Conservation (phyloP, 345 rosid species). For the Linum usitatissimum region DNA sequence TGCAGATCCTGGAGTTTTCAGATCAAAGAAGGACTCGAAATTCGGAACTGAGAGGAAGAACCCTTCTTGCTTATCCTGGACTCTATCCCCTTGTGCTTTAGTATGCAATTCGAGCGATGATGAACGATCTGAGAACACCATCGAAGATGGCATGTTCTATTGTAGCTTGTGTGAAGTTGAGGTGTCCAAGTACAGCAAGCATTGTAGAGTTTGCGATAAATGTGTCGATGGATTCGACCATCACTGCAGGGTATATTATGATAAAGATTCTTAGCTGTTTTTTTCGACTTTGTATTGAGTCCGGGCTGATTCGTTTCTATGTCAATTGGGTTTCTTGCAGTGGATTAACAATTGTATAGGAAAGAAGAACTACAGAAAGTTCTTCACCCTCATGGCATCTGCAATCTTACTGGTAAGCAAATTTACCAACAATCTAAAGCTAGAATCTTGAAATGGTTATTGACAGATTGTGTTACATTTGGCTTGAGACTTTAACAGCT, state of each 20-base stretch:
- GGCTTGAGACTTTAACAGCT: constrained; percentile 79
- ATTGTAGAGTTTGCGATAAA: constrained; percentile 95
- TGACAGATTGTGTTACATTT: constrained; percentile 36
- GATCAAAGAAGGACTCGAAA: constrained; percentile 43
- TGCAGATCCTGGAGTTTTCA: constrained; percentile 70
- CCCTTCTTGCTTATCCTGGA: constrained; percentile 33
- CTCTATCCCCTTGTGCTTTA: constrained; percentile 62
- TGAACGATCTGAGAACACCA: constrained; percentile 56
- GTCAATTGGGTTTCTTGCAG: constrained; percentile 23
- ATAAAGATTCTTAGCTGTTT: neutral
- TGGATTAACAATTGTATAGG: constrained; percentile 98
- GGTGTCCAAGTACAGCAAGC: constrained; percentile 98
- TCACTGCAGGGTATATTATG: constrained; percentile 75
- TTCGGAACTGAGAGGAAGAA: constrained; percentile 25
- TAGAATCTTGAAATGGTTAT: constrained; percentile 14
- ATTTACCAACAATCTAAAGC: too few relatives aligned
- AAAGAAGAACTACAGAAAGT: constrained; percentile 70
- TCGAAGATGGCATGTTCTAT: constrained; percentile 96
- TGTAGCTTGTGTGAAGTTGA: constrained; percentile 97
- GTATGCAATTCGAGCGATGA: constrained; percentile 33
- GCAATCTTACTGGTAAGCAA: constrained; percentile 78
- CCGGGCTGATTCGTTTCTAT: too few relatives aligned
- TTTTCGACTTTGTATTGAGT: too few relatives aligned
- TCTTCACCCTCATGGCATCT: constrained; percentile 85
- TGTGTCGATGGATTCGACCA: constrained; percentile 88